phyloP scores from a whole-genome alignment of 331 rosid genomes.

The Malus hybrid region DNA sequence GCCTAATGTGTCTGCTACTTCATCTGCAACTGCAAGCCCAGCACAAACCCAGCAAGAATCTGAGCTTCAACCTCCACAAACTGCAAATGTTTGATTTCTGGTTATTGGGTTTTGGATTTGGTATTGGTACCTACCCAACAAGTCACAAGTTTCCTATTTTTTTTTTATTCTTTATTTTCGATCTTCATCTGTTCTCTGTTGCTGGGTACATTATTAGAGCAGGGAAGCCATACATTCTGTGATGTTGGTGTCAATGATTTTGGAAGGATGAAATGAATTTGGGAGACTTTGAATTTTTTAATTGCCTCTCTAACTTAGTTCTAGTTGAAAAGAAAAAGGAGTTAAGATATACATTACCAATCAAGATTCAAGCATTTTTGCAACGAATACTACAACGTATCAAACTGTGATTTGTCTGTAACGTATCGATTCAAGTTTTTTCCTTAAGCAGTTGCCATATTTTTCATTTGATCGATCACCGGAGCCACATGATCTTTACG shows the following conservation, averaged over 20 bases:
- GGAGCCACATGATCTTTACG: background rate
- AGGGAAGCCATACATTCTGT: background rate
- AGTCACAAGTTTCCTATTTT: background rate
- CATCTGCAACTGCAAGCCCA: conserved; percentile 17
- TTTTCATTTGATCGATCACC: no score
- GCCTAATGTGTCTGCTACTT: conserved; percentile 16
- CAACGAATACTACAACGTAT: background rate
- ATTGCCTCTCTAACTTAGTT: background rate
- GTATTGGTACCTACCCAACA: background rate
- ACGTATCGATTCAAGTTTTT: background rate
- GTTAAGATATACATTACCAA: background rate
- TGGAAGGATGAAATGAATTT: background rate
- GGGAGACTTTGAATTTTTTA: background rate
- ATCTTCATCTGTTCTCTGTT: background rate
- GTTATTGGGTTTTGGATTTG: background rate
- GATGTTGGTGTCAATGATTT: background rate
- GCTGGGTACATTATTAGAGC: background rate
- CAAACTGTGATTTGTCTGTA: background rate
- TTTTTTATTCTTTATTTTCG: background rate
- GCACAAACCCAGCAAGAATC: conserved; percentile 33
- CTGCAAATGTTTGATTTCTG: conserved; percentile 20
- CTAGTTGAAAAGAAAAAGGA: background rate
- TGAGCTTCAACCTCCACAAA: conserved; percentile 14
- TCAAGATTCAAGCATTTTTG: background rate
- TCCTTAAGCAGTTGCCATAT: background rate